Evolutionary conservation across 495 filamentous ascomycete genomes (phyloP).

Genomic region (Paragyromitra xinjiangensis): DNA sequence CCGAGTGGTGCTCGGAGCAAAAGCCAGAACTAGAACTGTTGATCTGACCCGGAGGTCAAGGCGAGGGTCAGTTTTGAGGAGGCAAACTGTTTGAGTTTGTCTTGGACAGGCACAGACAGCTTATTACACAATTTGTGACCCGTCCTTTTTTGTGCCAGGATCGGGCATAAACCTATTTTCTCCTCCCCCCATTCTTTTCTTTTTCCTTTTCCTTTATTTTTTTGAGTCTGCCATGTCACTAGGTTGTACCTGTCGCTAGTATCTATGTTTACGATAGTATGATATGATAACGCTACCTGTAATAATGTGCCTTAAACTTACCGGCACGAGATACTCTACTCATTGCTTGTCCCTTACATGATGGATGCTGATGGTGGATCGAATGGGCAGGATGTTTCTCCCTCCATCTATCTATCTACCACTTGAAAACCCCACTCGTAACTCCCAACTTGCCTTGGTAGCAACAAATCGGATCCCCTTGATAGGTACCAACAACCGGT

Average conservation of each 20-base stretch:
- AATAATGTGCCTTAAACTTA: slow-evolving; percentile 30
- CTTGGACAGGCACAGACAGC: slow-evolving; percentile 8
- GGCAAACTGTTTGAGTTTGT: not conserved
- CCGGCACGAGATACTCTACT: slow-evolving; percentile 1
- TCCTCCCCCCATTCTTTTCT: not conserved
- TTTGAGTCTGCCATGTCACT: slow-evolving; percentile 26
- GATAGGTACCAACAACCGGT: slow-evolving; percentile 42
- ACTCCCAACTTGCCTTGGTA: slow-evolving; percentile 20
- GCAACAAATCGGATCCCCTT: slow-evolving; percentile 14
- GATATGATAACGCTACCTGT: slow-evolving; percentile 7
- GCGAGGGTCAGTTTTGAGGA: not conserved
- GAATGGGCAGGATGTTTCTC: not conserved
- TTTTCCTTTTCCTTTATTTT: slow-evolving; percentile 18
- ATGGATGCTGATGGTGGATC: not conserved
- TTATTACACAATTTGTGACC: slow-evolving; percentile 23
- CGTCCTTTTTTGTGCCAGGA: slow-evolving; percentile 20
- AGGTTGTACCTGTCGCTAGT: slow-evolving; percentile 14
- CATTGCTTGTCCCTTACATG: slow-evolving; percentile 31
- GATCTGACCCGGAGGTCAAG: slow-evolving; percentile 30
- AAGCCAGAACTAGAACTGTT: slow-evolving; percentile 15
- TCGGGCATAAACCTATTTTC: not conserved
- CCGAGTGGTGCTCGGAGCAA: slow-evolving; percentile 44
- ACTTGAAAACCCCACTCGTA: slow-evolving; percentile 2
- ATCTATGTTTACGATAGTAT: slow-evolving; percentile 10
- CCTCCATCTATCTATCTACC: slow-evolving; percentile 19